phyloP scores from a whole-genome alignment of 139 green algal species.

The Gonium pectorale region DNA sequence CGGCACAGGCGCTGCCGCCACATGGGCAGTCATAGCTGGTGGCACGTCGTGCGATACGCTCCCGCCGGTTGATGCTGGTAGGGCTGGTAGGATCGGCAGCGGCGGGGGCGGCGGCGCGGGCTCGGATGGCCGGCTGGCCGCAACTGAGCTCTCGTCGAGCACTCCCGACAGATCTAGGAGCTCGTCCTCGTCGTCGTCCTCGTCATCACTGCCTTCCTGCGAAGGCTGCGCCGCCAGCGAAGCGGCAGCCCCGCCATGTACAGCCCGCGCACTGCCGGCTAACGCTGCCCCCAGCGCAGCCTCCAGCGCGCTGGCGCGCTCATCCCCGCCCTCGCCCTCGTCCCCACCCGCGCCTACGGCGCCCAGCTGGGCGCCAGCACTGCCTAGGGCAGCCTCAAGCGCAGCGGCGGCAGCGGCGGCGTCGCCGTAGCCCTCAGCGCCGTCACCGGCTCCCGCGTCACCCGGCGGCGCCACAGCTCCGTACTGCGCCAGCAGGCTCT shows the following conservation, averaged over 20 bases:
- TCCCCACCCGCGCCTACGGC: too few relatives aligned
- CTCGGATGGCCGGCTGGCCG: not conserved
- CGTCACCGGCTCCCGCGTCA: too few relatives aligned
- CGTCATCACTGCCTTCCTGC: not conserved
- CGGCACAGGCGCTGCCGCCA: not conserved
- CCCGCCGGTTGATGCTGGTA: too few relatives aligned
- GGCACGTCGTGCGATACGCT: too few relatives aligned
- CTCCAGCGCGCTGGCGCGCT: not conserved
- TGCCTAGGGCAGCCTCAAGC: too few relatives aligned
- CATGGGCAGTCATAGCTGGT: not conserved
- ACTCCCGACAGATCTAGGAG: slow-evolving; percentile 8
- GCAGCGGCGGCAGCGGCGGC: too few relatives aligned
- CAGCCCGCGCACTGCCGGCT: too few relatives aligned
- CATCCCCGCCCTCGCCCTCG: not conserved
- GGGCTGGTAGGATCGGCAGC: not conserved
- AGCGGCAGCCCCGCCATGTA: not conserved
- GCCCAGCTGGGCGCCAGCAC: too few relatives aligned
- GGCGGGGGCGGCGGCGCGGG: not conserved
- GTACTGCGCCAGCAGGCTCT: not conserved
- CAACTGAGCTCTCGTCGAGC: not conserved
- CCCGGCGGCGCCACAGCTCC: too few relatives aligned
- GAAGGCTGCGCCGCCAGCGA: too few relatives aligned
- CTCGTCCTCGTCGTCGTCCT: slow-evolving; percentile 15
- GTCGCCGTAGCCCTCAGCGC: too few relatives aligned
- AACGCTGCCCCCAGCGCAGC: too few relatives aligned